Evolutionary conservation across 345 rosid species (phyloP), one percentile per base, ranked within the genome.

Genomic region (Lepidium aucheri): DNA sequence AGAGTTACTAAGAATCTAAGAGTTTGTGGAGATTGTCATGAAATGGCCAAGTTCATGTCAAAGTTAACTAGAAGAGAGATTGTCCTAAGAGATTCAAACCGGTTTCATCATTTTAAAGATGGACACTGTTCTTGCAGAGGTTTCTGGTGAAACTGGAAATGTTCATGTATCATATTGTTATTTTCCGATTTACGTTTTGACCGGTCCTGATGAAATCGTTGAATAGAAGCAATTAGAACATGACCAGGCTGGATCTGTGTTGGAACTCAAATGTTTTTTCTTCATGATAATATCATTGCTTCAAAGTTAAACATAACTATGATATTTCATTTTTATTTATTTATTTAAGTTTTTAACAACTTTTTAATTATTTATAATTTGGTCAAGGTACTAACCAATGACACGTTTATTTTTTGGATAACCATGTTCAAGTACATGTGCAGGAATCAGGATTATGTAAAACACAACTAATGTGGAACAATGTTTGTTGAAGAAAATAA

Each of bases 81-180:
- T 59, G 84, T 86, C 24, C 74, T 86, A 17, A 84, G 96, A 74
- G 86, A 88, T 73, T 69, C 85, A 13, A 83, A 84, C 64, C 81
- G 92, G 16, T 89, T 84, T 70, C 88, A 89, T 74, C 90, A 79
- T 41, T 88, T 86, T 54, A 79, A 76, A 52, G 81, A 83, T 53
- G 92, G 90, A 5, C 60, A 65, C 57, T 88, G 96, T 78, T 83
- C 92, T 66, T 86, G 96, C 70, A 83, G 85, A 77, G 90, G 90
- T 11, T 80, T 83, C 74, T 89, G 92, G 88, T 86, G 72, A 88
- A 35, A 4, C 12, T n/a, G 28, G 10, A 18, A 18, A 5, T 71
- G 28, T 47, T 53, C n/a, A 61, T 60, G 46, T 32, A n/a, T 28
- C 2, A 39, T 3, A 44, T 38, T 70, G 41, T 44, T 40, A 9